Evolutionary conservation across 352 stramenopile species (phyloP).

Genomic region (Phytophthora europaea): DNA sequence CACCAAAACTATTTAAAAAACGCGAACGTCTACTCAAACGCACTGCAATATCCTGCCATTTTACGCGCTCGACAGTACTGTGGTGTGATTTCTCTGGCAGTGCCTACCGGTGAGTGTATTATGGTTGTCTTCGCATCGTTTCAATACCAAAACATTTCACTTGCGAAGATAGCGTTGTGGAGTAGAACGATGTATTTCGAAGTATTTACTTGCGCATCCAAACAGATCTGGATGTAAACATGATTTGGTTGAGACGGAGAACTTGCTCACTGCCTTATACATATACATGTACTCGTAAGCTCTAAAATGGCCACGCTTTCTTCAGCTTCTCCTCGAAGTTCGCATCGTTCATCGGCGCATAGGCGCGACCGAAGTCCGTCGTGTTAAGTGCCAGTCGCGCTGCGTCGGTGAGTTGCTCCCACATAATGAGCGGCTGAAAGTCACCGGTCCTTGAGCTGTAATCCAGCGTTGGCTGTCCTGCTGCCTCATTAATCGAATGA

Average conservation of each 20-base stretch:
- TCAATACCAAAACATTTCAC: too few species aligned
- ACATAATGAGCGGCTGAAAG: not conserved
- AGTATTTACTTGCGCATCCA: too few species aligned
- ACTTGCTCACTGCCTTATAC: not conserved
- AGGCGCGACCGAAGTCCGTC: not conserved
- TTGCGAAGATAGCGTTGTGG: too few species aligned
- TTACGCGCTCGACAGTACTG: too few species aligned
- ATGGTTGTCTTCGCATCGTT: too few species aligned
- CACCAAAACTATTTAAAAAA: too few species aligned
- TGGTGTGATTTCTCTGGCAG: too few species aligned
- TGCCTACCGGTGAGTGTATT: too few species aligned
- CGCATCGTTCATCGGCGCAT: not conserved
- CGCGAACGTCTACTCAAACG: too few species aligned
- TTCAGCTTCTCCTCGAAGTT: not conserved
- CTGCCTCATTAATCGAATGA: not conserved
- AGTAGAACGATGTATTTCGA: too few species aligned
- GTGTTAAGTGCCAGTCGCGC: not conserved
- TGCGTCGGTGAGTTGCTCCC: not conserved
- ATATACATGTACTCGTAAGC: not conserved
- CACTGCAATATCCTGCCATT: too few species aligned
- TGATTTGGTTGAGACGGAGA: not conserved
- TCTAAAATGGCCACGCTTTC: slow-evolving; percentile 2
- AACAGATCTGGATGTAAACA: too few species aligned
- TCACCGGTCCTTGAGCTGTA: not conserved
- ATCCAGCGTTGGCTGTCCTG: not conserved